Base-by-base conservation (phyloP, 495 filamentous ascomycete genomes). In the Echria macrotheca region DNA sequence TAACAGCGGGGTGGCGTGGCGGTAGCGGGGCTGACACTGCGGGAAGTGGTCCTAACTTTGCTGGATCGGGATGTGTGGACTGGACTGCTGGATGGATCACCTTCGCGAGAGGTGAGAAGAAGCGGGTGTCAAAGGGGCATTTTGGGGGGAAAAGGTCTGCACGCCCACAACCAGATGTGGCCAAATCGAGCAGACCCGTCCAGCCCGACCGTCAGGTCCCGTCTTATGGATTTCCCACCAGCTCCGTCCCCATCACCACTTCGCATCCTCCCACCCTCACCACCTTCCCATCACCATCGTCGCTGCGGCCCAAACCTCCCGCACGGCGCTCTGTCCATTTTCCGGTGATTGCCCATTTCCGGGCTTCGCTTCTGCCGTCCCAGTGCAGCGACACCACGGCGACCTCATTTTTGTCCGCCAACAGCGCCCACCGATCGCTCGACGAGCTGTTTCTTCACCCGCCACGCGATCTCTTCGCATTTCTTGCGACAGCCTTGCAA, bases 91-190 rank as follows among this genome's bases (percentile, higher is more conserved):
- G 59, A 67, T 67, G 61, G 61, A 67, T 65, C 61, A 64, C 58
- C 63, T 66, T 60, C 53, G 50, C 58, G 59, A 60, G 58, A 61
- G 57, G 56, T 56, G 60, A 52, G 54, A 59, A 49, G 53, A 59
- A 63, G 57, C 58, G 60, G 61, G 54, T 55, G 63, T 64, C 55
- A 60, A 60, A 58, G 54, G 59, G 55, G 55, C 53, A 55, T 63
- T 66, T 63, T 53, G 52, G 50, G 57, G 58, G 58, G 50, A 50
- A 39, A 55, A 60, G 47, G 55, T 50, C 60, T 57, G 60, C 57
- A 52, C 49, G 53, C 63, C 60, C 63, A 65, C 57, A 66, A 61
- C 57, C 58, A 59, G 59, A 63, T 63, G 62, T 65, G 60, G 62
- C 60, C 61, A 63, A 60, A 58, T 57, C 53, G 48, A 59, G 53